phyloP scores from a whole-genome alignment of 2,329 filamentous ascomycete genomes.

The Fusarium anthophilum region DNA sequence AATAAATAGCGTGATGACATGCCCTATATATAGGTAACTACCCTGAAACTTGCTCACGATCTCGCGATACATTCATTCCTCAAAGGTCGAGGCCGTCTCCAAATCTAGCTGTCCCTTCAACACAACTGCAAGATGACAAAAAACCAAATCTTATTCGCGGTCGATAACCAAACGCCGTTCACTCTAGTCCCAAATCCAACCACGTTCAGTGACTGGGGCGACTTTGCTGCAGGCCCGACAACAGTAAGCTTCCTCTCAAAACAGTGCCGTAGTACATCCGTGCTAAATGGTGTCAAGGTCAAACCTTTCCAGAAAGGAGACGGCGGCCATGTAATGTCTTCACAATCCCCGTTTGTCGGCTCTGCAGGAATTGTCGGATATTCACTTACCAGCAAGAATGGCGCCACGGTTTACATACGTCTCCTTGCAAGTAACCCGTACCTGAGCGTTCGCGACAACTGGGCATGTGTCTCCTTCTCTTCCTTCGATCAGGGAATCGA shows the following conservation, averaged over 20 bases:
- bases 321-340: background rate
- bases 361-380: background rate
- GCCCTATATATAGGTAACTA: background rate
- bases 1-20: too few relatives aligned
- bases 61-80: background rate
- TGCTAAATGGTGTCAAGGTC: accelerated
- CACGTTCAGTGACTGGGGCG: background rate
- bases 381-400: background rate
- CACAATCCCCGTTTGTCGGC: background rate
- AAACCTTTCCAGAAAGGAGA: background rate
- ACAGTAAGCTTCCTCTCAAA: background rate
- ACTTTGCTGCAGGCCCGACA: background rate
- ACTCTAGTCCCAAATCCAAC: background rate
- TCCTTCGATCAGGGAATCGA: background rate
- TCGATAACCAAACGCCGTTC: background rate
- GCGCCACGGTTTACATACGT: background rate
- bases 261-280: accelerated
- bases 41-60: too few relatives aligned
- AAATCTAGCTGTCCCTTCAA: too few relatives aligned
- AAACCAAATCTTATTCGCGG: background rate
- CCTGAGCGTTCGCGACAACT: background rate
- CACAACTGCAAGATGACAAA: background rate
- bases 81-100: accelerated
- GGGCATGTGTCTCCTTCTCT: background rate
- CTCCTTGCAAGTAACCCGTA: background rate